Percentiles rank a stretch among this genome's conserved stretches.
Evolutionary conservation across 139 green algal genomes (phyloP).

Genomic region (Coelastrella sp.): DNA sequence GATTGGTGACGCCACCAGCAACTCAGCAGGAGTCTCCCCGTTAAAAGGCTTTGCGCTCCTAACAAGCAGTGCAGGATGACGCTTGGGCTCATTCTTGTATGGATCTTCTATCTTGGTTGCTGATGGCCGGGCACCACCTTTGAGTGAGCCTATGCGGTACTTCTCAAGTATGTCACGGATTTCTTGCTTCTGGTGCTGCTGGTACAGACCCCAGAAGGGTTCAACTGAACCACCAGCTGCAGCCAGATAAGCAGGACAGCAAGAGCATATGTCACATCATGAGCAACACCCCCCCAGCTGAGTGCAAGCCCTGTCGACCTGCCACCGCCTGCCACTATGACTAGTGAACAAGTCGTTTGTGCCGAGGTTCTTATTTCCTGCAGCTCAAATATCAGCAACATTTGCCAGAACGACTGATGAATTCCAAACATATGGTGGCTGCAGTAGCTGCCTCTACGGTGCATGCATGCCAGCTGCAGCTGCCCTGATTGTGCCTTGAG

Average conservation of each 20-base stretch:
- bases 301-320: too few relatives aligned
- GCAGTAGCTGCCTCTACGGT: not conserved
- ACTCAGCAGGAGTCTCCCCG: constrained; percentile 79
- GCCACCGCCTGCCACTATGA: too few relatives aligned
- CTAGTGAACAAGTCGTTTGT: too few relatives aligned
- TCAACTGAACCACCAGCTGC: constrained; percentile 85
- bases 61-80: constrained; percentile 76
- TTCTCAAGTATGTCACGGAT: constrained; percentile 73
- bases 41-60: constrained; percentile 86
- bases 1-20: constrained; percentile 70
- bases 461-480: not conserved
- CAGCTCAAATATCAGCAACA: too few relatives aligned
- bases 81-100: constrained; percentile 81
- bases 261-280: too few relatives aligned
- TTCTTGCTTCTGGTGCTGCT: constrained; percentile 84
- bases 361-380: too few relatives aligned
- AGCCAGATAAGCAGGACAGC: not conserved
- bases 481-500: too few relatives aligned
- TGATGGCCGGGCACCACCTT: constrained; percentile 52
- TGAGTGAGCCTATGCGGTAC: constrained; percentile 86
- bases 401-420: too few relatives aligned
- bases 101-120: constrained; percentile 62
- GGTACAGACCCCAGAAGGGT: constrained; percentile 92
- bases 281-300: too few relatives aligned
- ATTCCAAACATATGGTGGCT: too few relatives aligned